A percentile compares a stretch with the other conserved stretches of the same genome.
Evolutionary conservation across 1,284 basidiomycete genomes (phyloP).

Genomic region (Schizophyllum amplum): DNA sequence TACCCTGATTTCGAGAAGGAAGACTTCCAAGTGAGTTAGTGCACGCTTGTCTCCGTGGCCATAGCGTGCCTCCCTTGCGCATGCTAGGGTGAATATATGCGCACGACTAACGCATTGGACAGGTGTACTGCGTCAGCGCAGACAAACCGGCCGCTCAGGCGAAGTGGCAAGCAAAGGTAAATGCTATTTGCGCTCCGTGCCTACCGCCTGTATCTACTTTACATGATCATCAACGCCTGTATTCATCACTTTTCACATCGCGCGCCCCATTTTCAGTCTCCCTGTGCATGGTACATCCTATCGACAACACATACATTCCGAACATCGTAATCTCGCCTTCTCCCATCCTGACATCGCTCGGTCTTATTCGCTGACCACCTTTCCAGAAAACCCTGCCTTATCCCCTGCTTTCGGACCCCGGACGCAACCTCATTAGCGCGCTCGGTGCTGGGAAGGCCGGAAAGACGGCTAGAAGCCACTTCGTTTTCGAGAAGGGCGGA

Average conservation of each 20-base stretch:
- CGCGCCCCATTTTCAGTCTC: no score
- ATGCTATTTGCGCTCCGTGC: no score
- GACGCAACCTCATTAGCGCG: constrained; percentile 68
- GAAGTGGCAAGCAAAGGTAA: constrained; percentile 82
- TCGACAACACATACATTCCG: no score
- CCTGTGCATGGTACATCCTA: no score
- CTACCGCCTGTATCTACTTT: constrained; percentile 10
- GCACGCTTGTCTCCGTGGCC: no score
- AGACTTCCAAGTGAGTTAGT: no score
- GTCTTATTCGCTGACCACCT: background rate
- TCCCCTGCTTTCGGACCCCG: constrained; percentile 80
- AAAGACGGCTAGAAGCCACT: constrained; percentile 83
- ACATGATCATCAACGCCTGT: no score
- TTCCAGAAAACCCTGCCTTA: constrained; percentile 76
- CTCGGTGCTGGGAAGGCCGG: constrained; percentile 79
- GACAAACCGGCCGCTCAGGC: constrained; percentile 73
- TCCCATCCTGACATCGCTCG: background rate
- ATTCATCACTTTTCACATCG: no score
- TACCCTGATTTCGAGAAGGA: constrained; percentile 66
- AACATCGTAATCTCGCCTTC: no score
- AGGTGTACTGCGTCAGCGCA: constrained; percentile 82
- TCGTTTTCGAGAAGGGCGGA: constrained; percentile 85
- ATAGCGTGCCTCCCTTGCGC: no score
- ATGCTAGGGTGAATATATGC: no score
- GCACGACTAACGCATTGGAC: no score